Evolutionary conservation across 345 rosid genomes (phyloP).

Genomic region (Hevea brasiliensis): DNA sequence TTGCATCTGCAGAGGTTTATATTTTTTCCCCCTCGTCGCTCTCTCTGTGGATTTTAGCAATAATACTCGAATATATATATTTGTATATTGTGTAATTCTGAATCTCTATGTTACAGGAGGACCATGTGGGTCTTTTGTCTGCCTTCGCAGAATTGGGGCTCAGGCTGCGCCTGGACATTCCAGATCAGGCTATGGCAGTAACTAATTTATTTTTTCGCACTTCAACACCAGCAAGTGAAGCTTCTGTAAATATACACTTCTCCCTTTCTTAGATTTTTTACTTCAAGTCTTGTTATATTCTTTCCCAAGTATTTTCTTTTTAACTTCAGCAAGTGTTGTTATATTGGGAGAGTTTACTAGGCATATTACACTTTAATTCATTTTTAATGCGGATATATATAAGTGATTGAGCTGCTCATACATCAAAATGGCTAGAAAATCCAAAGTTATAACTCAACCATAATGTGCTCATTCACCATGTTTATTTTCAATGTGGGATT

Average conservation of each 20-base stretch:
- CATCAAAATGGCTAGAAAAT: no score
- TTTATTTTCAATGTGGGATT: no score
- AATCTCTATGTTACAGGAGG: slow-evolving; percentile 61
- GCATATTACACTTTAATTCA: no score
- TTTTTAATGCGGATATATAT: no score
- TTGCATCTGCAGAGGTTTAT: slow-evolving; percentile 94
- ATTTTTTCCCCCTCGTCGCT: slow-evolving; percentile 9
- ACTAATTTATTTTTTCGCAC: slow-evolving; percentile 74
- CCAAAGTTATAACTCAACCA: no score
- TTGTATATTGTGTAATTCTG: no score
- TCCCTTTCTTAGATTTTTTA: slow-evolving; percentile 26
- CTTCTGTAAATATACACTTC: slow-evolving; percentile 52
- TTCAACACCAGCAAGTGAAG: slow-evolving; percentile 80
- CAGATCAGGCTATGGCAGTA: slow-evolving; percentile 94
- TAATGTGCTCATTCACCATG: no score
- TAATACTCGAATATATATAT: no score
- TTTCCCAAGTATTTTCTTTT: no score
- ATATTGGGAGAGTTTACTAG: no score
- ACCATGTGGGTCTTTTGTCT: slow-evolving; percentile 89
- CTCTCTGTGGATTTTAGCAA: slow-evolving; percentile 7
- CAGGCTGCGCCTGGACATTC: slow-evolving; percentile 65
- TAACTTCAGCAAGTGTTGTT: slow-evolving; percentile 10
- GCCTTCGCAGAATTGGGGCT: slow-evolving; percentile 98
- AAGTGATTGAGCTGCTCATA: no score
- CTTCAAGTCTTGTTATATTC: no score